A percentile compares a stretch with the other conserved stretches of the same genome.
Conservation (phyloP, 176 grass and related monocot genomes). For the Puya raimondii region DNA sequence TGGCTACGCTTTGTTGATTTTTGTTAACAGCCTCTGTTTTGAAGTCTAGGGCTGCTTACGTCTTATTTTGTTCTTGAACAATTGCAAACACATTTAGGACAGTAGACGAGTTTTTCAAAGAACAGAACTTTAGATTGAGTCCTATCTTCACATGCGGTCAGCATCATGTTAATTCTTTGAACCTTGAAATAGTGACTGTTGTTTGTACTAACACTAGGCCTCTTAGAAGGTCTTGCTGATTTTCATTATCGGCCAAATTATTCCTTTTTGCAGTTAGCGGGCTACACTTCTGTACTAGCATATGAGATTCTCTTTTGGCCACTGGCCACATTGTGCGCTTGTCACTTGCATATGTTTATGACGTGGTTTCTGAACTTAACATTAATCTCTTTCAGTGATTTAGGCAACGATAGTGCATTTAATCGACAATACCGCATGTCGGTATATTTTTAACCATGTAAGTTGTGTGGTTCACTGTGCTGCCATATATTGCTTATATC, state of each 20-base stretch:
- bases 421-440: too few species aligned
- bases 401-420: too few species aligned
- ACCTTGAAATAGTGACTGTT: background rate
- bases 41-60: too few species aligned
- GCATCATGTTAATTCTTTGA: background rate
- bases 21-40: too few species aligned
- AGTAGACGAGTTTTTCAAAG: background rate
- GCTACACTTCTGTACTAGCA: background rate
- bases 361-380: too few species aligned
- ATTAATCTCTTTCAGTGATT: too few species aligned
- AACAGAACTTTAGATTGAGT: background rate
- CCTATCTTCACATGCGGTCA: background rate
- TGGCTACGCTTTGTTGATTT: too few species aligned
- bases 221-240: background rate
- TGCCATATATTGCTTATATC: too few species aligned
- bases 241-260: background rate
- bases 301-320: background rate
- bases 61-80: background rate
- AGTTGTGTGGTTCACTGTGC: too few species aligned
- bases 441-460: too few species aligned
- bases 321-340: background rate
- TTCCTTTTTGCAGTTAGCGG: background rate
- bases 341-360: too few species aligned
- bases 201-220: background rate
- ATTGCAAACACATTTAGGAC: background rate